Evolutionary conservation across 129 eudicot genomes (phyloP), one percentile per base, ranked within the genome.

Genomic region (Erigeron canadensis): DNA sequence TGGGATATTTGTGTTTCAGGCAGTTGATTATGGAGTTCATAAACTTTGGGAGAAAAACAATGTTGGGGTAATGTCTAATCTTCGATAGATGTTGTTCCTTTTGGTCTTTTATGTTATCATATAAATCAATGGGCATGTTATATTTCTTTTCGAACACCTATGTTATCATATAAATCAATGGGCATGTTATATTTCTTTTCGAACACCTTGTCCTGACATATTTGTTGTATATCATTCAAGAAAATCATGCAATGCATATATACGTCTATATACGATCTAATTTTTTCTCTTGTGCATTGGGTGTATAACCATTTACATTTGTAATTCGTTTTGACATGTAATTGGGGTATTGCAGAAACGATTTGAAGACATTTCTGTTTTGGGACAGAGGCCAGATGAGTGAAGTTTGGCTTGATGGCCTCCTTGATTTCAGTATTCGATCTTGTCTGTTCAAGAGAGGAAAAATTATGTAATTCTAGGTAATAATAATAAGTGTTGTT

Each of bases 41-140:
- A 84, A 66, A 62, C 79, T 91, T 10, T 91, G 95, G 95, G 95
- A 87, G 77, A 63, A 58, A 77, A 84, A 83, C 85, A 91, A 87
- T 39, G 81, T 80, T 75, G 97, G 95, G 95, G 97, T 90, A 87
- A 66, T 6, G 39, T 60, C 58, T 72, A 9, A 4, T 59, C 34
- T 12, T 53, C 38, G 8, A 18, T 63, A 22, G 19, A 43, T 43
- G 5, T 0, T 44, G 22, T 22, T 60, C 28, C 19, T 60, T 71
- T 10, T 58, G 67, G n/a, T 71, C 15, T 41, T 71, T 34, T 45
- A 5, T 39, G 51, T 61, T 12, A 61, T 38, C 9, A 6, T 0
- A 38, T 62, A 8, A 61, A 15, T 6, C 12, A 45, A 58, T 5
- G 17, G 2, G n/a, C 18, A 12, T 4, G 7, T 22, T 19, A 22